A percentile compares a stretch with the other conserved stretches of the same genome.
phyloP scores from a whole-genome alignment of 371 early-diverging fungal species.

The Homolaphlyctis polyrhiza region DNA sequence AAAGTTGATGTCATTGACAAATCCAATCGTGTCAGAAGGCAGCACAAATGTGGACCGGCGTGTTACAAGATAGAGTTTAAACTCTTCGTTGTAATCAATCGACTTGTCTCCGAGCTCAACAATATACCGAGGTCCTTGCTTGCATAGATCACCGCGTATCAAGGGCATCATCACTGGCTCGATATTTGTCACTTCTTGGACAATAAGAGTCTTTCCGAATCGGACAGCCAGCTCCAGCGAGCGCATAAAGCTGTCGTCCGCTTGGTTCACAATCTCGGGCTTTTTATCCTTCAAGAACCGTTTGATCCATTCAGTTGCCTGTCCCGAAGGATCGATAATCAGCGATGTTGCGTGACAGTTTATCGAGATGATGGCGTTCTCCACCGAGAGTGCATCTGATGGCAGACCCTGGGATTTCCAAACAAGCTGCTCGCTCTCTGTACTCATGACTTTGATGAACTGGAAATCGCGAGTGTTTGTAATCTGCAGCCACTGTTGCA shows the following conservation, averaged over 20 bases:
- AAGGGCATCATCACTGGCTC: constrained; percentile 36
- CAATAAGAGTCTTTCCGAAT: constrained; percentile 49
- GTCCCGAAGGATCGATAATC: constrained; percentile 45
- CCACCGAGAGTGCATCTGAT: constrained; percentile 38
- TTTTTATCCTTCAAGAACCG: constrained; percentile 30
- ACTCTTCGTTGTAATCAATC: constrained; percentile 44
- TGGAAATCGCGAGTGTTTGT: constrained; percentile 22
- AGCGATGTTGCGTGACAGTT: constrained; percentile 28
- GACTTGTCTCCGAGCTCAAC: constrained; percentile 45
- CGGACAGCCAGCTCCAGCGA: constrained; percentile 46
- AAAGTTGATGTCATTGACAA: constrained; percentile 42
- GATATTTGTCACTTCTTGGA: constrained; percentile 34
- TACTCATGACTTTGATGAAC: constrained; percentile 32
- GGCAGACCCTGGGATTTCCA: constrained; percentile 51
- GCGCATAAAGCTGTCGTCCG: constrained; percentile 39
- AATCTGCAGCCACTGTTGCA: constrained; percentile 27
- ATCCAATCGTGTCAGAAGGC: constrained; percentile 29
- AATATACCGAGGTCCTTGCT: constrained; percentile 45
- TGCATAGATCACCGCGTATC: constrained; percentile 31
- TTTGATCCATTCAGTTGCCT: constrained; percentile 44
- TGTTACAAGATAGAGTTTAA: constrained; percentile 38
- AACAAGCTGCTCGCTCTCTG: constrained; percentile 43
- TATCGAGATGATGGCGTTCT: constrained; percentile 46
- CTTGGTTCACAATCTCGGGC: constrained; percentile 45
- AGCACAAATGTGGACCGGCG: constrained; percentile 22